Percentiles rank a stretch among this genome's conserved stretches.
Conservation (phyloP, 2,329 filamentous ascomycete genomes). For the Colletotrichum sp. region DNA sequence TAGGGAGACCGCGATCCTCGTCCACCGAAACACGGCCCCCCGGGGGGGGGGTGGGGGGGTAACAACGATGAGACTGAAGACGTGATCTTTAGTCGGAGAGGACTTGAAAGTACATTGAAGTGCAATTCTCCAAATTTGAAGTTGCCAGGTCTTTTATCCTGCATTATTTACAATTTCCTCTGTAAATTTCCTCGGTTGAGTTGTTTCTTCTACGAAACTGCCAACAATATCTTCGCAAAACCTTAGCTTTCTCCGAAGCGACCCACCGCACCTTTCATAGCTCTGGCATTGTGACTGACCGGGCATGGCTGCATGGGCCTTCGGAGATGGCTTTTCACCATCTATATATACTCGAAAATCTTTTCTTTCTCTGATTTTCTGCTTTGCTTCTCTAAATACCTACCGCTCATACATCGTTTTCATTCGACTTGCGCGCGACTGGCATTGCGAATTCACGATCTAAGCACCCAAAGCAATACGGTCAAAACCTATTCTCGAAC, state of each 20-base stretch:
- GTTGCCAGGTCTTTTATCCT: background rate
- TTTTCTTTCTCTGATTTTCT: fast-evolving
- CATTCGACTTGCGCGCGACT: background rate
- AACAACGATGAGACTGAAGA: background rate
- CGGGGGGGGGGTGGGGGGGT: background rate
- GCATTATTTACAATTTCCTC: fast-evolving
- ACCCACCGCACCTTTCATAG: background rate
- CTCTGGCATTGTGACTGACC: background rate
- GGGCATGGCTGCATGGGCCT: background rate
- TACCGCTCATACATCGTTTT: background rate
- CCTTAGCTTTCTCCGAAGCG: background rate
- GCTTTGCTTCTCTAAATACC: background rate
- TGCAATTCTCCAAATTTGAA: background rate
- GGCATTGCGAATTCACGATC: fast-evolving
- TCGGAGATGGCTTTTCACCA: background rate
- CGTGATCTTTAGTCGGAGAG: background rate
- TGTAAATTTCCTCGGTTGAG: fast-evolving
- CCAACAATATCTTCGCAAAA: background rate
- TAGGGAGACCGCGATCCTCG: background rate
- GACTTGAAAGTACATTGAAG: background rate
- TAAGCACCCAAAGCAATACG: background rate
- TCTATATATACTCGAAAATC: fast-evolving
- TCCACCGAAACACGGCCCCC: fast-evolving
- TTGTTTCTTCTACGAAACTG: fast-evolving
- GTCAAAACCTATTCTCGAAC: fast-evolving